Evolutionary conservation across 2,329 filamentous ascomycete species (phyloP).

Genomic region (Didymosphaeria variabile): DNA sequence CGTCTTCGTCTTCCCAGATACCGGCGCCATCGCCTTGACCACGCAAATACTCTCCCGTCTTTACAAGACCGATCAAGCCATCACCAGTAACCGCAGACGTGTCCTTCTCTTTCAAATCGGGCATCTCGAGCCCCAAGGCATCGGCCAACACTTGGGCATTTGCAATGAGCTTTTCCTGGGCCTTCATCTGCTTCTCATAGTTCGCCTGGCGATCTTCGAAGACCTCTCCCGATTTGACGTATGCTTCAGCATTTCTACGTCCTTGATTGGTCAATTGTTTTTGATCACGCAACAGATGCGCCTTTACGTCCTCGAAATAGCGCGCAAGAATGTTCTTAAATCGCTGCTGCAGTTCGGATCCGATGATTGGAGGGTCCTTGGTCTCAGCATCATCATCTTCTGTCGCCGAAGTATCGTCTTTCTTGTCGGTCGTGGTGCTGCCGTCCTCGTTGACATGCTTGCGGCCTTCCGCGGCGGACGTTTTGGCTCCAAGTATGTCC

Average conservation of each 20-base stretch:
- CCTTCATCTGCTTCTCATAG: slow-evolving; percentile 92
- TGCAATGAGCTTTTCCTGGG: slow-evolving; percentile 86
- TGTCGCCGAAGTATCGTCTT: slow-evolving; percentile 60
- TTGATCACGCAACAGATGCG: slow-evolving; percentile 88
- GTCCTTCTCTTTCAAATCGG: slow-evolving; percentile 86
- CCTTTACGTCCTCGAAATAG: slow-evolving; percentile 93
- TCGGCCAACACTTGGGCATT: slow-evolving; percentile 94
- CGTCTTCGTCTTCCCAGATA: slow-evolving; percentile 99
- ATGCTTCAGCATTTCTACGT: slow-evolving; percentile 94
- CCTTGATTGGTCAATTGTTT: slow-evolving; percentile 87
- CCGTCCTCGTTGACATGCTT: slow-evolving; percentile 87
- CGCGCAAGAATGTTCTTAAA: slow-evolving; percentile 86
- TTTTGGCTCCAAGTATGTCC: slow-evolving; percentile 88
- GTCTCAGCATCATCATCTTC: slow-evolving; percentile 62
- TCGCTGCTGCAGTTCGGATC: slow-evolving; percentile 80
- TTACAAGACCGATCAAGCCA: slow-evolving; percentile 89
- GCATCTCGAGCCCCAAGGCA: slow-evolving; percentile 89
- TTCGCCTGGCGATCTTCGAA: slow-evolving; percentile 97
- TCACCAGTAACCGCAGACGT: slow-evolving; percentile 71
- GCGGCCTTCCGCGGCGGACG: slow-evolving; percentile 76
- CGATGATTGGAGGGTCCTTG: slow-evolving; percentile 77
- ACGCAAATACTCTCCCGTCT: slow-evolving; percentile 90
- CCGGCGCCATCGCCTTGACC: slow-evolving; percentile 90
- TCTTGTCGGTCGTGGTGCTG: slow-evolving; percentile 65
- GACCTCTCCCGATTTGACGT: slow-evolving; percentile 97